Base-by-base conservation (phyloP, 2,329 filamentous ascomycete species). In the Trichophyton equinum region DNA sequence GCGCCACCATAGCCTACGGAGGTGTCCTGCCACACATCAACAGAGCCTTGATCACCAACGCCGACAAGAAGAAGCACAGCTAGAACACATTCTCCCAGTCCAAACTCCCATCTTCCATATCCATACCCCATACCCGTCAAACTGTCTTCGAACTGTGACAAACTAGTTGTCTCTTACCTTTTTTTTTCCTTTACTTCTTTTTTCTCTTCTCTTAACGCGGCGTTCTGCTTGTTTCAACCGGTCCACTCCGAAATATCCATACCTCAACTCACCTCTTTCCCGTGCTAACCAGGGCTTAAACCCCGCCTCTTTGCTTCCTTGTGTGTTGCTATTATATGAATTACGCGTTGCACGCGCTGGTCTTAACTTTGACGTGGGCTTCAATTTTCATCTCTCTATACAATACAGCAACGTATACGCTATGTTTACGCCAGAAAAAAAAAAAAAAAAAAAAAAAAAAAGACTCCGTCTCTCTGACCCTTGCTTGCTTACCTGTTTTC, bases 21-120 rank as follows among this genome's bases (percentile, higher is more conserved):
- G 94, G 94, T 87, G 94, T 99, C 30, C 81, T 99, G 72, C 94
- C 94, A 66, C 92, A 96, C 78, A 99, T 99, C 85, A 97, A 99
- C 82, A 89, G 94, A 70, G 94, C 94, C 13, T 81, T 99, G 68
- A 81, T 99, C 69, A 83, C 95, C 75, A 96, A 96, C 85, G 91
- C 95, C 61, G 91, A 96, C 78, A 89, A 95, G 79, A 95, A 95
- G 88, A 96, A 96, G 88, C 47, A 51, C 20, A 15, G 47, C 25
- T 51, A 51, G 47, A 51, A 51, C 25, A 30, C 22, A 7, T 20
- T 25, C 27, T 30, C 20, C 42, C 42, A 22, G 27, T 30, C 27
- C 15, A 46, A 46, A 46, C 15, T 6, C 38, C 38, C 38, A 42
- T 42, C 42, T 18, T 18, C 42, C 42, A 46, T 46, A 30, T 30